Percentiles rank a stretch among this genome's conserved stretches.
phyloP scores from a whole-genome alignment of 2,329 filamentous ascomycete species.

The Aspergillus udagawae region DNA sequence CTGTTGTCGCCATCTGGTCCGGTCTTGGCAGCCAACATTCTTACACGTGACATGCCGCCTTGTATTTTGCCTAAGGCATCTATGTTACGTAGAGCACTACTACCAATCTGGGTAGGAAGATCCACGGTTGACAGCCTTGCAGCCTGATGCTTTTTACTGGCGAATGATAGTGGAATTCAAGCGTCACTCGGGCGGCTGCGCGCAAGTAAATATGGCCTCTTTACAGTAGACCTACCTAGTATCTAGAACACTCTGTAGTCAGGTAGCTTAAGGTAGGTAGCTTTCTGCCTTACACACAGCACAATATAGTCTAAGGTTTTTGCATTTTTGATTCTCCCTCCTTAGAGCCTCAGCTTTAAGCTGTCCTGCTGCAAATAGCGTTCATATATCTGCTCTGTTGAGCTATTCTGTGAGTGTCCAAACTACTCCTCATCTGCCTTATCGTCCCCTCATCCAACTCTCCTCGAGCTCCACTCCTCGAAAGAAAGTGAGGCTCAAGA shows the following conservation, averaged over 20 bases:
- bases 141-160: not conserved
- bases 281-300: not conserved
- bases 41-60: conserved; percentile 6
- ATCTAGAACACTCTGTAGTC: not conserved
- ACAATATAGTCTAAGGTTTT: not conserved
- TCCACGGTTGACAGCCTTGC: not conserved
- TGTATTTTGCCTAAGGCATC: conserved; percentile 7
- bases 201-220: not conserved
- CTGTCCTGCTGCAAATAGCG: not conserved
- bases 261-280: not conserved
- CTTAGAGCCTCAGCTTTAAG: not conserved
- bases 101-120: not conserved
- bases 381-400: not conserved
- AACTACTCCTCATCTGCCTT: not conserved
- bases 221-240: too few species aligned
- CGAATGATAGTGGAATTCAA: not conserved
- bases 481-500: not conserved
- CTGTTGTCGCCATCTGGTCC: conserved; percentile 15
- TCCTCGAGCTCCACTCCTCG: not conserved
- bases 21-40: conserved; percentile 11
- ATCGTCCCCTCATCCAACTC: not conserved
- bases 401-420: not conserved
- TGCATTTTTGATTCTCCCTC: not conserved
- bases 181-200: not conserved
- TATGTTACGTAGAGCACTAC: too few species aligned